Evolutionary conservation across 2,329 filamentous ascomycete species (phyloP), one percentile per base, ranked within the genome.

Genomic region (Fusarium armeniacum): DNA sequence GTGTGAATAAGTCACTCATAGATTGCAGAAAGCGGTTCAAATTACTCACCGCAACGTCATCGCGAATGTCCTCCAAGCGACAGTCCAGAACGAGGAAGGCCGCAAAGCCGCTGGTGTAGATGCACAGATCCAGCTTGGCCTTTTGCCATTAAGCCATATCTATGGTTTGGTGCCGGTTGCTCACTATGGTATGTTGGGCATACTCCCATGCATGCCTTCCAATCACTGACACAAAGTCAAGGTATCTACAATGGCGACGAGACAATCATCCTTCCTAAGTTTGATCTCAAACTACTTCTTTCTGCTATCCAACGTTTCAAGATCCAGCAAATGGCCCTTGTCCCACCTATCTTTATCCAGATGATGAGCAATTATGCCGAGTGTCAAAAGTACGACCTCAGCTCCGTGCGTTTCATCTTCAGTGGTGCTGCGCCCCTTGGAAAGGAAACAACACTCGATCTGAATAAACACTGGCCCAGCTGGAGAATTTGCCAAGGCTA

Each of bases 71-170:
- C 74, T 93, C 47, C 91, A 94, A 76, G 83, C 90, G 57, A 76
- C 74, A 9, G 75, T 83, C 1, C 89, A 78, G 57, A 78, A 85
- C 53, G 49, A 76, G 62, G 71, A 81, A 55, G 58, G 77, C n/a
- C 77, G 83, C 64, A 76, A 79, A 66, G 71, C 76, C 33, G 72
- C 76, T 6, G 76, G 75, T 15, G 65, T 85, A 18, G 56, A 62
- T 3, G 83, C 79, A 1, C 80, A 85, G 61, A 78, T 86, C 22
- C 81, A 78, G 3, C 84, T 94, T 1, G 92, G 91, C 7, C 82
- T 95, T n/a, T 82, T 95, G 1, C 92, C 92, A 1, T 88, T 93
- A 75, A 94, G 91, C 70, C 93, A 97, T 74, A 96, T 96, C 68
- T 97, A 95, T 77, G 89, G 88, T 6, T 81, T 96, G 36, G 87